phyloP scores from a whole-genome alignment of 2,329 filamentous ascomycete species.

The Zasmidium cellare region DNA sequence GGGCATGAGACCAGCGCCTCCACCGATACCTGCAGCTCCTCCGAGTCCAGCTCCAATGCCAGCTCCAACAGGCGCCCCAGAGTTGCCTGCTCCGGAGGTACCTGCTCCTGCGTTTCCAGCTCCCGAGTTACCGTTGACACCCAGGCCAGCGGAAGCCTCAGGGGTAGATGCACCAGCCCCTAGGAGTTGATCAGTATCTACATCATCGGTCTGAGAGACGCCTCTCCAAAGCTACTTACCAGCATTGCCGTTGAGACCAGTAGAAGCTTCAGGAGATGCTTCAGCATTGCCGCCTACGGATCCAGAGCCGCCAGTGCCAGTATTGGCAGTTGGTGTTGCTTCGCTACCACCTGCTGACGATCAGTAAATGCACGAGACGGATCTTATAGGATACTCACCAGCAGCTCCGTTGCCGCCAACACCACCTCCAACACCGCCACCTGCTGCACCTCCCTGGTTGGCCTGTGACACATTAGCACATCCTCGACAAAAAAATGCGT shows the following conservation, averaged over 20 bases:
- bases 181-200: too few species aligned
- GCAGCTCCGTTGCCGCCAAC: conserved; percentile 1
- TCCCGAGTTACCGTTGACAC: neutral
- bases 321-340: neutral
- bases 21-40: neutral
- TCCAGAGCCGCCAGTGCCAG: neutral
- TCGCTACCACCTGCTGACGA: neutral
- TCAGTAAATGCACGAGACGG: neutral
- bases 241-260: neutral
- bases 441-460: neutral
- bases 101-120: conserved; percentile 1
- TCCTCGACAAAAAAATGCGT: neutral
- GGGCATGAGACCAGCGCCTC: conserved; percentile 2
- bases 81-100: neutral
- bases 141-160: neutral
- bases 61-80: neutral
- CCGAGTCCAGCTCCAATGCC: conserved; percentile 1
- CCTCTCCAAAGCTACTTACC: neutral
- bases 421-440: neutral
- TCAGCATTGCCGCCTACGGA: neutral
- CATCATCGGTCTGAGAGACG: too few species aligned
- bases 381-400: neutral
- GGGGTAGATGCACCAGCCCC: neutral
- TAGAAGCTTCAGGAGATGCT: neutral
- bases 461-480: neutral